Evolutionary conservation across 2,329 filamentous ascomycete genomes (phyloP).

Genomic region (Sclerotiophoma versabilis): DNA sequence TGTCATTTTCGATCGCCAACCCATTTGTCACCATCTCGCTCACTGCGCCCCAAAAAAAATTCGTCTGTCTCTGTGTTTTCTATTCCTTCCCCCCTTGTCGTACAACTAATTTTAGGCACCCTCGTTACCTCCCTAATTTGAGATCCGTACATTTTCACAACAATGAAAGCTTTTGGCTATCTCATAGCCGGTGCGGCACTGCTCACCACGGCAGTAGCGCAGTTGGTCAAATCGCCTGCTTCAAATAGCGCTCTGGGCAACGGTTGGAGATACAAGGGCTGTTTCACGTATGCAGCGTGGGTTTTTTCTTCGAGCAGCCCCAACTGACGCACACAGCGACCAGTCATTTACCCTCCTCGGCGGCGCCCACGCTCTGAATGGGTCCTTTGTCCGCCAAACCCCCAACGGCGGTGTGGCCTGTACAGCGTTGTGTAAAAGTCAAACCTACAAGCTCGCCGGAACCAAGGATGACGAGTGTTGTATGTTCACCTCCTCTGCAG

Average conservation of each 20-base stretch:
- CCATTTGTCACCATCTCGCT: no score
- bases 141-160: not conserved
- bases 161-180: slow-evolving; percentile 28
- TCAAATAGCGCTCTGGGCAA: slow-evolving; percentile 6
- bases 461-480: slow-evolving; percentile 28
- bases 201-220: slow-evolving; percentile 12
- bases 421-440: slow-evolving; percentile 1
- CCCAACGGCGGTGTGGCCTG: slow-evolving; percentile 17
- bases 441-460: slow-evolving; percentile 18
- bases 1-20: not conserved
- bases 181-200: slow-evolving; percentile 24
- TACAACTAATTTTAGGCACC: not conserved
- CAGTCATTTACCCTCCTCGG: not conserved
- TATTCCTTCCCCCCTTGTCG: not conserved
- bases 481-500: not conserved
- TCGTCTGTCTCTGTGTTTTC: not conserved
- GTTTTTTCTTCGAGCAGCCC: not conserved
- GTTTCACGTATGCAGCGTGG: slow-evolving; percentile 29
- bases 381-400: not conserved
- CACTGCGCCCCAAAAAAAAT: not conserved
- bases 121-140: not conserved
- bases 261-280: slow-evolving; percentile 28
- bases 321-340: slow-evolving; percentile 1
- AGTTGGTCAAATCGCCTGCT: not conserved
- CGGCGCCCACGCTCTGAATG: slow-evolving; percentile 13